phyloP scores from a whole-genome alignment of 345 rosid genomes.

The Populus tremula region DNA sequence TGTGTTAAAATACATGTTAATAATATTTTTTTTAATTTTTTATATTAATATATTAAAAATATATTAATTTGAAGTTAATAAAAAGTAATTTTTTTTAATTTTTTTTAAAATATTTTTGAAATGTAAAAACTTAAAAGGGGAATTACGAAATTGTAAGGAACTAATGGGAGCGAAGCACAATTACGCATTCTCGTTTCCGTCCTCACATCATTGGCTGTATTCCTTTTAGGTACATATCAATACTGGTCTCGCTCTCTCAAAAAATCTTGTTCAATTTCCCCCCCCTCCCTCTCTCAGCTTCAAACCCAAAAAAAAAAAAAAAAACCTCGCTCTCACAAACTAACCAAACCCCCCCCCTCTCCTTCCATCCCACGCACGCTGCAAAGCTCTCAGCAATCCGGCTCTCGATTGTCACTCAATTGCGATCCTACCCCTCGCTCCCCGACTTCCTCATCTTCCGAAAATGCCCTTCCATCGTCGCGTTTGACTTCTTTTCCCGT shows the following conservation, averaged over 20 bases:
- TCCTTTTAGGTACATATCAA: constrained; percentile 12
- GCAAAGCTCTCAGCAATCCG: not conserved
- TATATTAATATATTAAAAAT: no score
- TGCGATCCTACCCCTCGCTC: constrained; percentile 36
- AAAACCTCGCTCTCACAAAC: constrained; percentile 8
- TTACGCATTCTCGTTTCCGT: constrained; percentile 3
- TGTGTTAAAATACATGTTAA: no score
- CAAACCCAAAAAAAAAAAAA: constrained; percentile 5
- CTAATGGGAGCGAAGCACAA: constrained; percentile 1
- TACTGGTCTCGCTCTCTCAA: not conserved
- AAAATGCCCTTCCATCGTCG: constrained; percentile 27
- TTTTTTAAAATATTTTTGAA: no score
- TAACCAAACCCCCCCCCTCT: constrained; percentile 4
- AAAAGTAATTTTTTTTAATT: no score
- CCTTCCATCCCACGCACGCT: constrained; percentile 4
- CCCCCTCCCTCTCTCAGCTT: constrained; percentile 4
- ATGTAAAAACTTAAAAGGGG: no score
- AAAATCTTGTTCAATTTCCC: constrained; percentile 7
- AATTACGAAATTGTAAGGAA: not conserved
- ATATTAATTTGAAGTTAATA: no score
- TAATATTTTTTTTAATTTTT: no score
- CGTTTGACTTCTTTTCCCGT: constrained; percentile 7
- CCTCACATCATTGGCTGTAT: constrained; percentile 4
- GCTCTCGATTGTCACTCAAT: constrained; percentile 23
- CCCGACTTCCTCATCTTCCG: not conserved